Evolutionary conservation across 352 stramenopile genomes (phyloP).

Genomic region (Phytophthora nicotianae): DNA sequence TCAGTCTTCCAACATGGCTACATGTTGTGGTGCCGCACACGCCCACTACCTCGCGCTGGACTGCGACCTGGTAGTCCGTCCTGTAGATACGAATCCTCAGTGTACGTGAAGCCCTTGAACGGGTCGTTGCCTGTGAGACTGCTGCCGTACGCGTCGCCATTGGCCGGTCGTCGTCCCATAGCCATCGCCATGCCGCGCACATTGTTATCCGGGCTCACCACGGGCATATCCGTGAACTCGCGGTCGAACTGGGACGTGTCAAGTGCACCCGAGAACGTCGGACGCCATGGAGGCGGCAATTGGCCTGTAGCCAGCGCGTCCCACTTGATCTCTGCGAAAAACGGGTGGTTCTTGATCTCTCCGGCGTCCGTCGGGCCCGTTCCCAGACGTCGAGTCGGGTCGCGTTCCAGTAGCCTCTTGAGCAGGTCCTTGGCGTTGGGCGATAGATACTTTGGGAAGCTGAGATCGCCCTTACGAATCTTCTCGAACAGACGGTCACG

Average conservation of each 20-base stretch:
- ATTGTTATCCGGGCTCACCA: constrained; percentile 91
- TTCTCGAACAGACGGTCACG: constrained; percentile 98
- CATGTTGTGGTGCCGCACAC: constrained; percentile 42
- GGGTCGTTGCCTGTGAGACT: constrained; percentile 69
- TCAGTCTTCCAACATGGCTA: constrained; percentile 19
- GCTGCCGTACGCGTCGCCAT: constrained; percentile 49
- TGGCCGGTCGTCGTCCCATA: constrained; percentile 43
- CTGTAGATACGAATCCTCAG: constrained; percentile 80
- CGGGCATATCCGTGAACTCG: constrained; percentile 97
- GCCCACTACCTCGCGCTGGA: constrained; percentile 26
- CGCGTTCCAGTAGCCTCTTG: constrained; percentile 92
- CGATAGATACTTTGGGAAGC: constrained; percentile 95
- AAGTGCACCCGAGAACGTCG: constrained; percentile 91
- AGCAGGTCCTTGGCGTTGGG: constrained; percentile 87
- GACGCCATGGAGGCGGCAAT: constrained; percentile 91
- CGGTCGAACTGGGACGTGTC: constrained; percentile 98
- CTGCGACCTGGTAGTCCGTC: constrained; percentile 51
- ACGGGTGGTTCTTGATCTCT: constrained; percentile 86
- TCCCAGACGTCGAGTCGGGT: constrained; percentile 94
- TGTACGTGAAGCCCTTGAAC: constrained; percentile 89
- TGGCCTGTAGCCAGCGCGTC: constrained; percentile 59
- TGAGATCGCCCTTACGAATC: constrained; percentile 94
- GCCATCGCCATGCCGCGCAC: constrained; percentile 65
- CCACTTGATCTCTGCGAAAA: constrained; percentile 86
- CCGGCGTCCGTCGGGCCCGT: constrained; percentile 80